Evolutionary conservation across 805 yeast species (phyloP).

Genomic region (Kregervanrija pseudodelftensis): DNA sequence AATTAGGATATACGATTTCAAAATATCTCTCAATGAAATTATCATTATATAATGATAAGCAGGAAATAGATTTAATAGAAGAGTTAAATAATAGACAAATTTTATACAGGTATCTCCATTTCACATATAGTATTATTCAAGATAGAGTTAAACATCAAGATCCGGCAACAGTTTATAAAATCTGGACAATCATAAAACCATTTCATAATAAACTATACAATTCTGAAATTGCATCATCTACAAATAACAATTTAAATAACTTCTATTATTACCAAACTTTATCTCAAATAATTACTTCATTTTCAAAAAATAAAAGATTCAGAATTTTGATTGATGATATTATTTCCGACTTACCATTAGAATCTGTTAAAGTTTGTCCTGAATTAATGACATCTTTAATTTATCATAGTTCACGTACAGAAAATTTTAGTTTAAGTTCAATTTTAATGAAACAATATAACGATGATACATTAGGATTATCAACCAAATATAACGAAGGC

Average conservation of each 20-base stretch:
- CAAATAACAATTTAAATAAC: conserved; percentile 23
- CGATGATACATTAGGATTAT: conserved; percentile 16
- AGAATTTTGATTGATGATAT: conserved; percentile 19
- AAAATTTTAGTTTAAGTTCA: conserved; percentile 19
- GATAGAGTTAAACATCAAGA: conserved; percentile 19
- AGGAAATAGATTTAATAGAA: conserved; percentile 6
- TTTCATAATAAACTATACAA: conserved; percentile 25
- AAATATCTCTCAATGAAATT: conserved; percentile 6
- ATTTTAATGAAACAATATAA: conserved; percentile 21
- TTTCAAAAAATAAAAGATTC: conserved; percentile 26
- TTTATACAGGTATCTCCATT: conserved; percentile 21
- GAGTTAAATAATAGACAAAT: conserved; percentile 12
- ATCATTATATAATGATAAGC: conserved; percentile 5
- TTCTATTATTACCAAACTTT: conserved; percentile 24
- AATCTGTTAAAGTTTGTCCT: conserved; percentile 27
- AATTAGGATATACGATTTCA: conserved; percentile 11
- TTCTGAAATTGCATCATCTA: conserved; percentile 15
- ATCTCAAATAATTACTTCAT: conserved; percentile 19
- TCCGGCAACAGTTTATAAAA: conserved; percentile 18
- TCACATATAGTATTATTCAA: conserved; percentile 23
- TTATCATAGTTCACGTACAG: conserved; percentile 22
- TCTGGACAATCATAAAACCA: conserved; percentile 24
- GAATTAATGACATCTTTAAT: conserved; percentile 26
- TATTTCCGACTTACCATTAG: conserved; percentile 26
- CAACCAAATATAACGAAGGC: conserved; percentile 19